Conservation (phyloP, 768 basidiomycete species). For the Pholiota microspora region DNA sequence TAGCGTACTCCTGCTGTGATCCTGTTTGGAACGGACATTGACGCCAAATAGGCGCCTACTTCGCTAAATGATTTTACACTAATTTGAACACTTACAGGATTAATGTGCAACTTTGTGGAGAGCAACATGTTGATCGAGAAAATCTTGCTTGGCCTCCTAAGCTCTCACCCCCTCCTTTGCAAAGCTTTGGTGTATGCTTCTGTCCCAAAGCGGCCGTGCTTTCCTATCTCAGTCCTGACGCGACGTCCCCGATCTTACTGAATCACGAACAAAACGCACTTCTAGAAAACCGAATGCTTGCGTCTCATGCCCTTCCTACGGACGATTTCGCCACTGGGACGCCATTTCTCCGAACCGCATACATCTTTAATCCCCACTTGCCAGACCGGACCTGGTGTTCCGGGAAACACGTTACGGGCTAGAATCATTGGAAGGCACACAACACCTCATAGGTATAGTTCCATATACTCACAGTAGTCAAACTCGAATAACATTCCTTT, state of each 20-base stretch:
- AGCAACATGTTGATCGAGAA: neutral
- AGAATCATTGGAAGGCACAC: conserved; percentile 11
- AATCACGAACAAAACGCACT: neutral
- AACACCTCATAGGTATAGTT: neutral
- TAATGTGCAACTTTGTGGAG: neutral
- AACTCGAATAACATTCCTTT: neutral
- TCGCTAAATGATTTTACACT: neutral
- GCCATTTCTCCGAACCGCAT: neutral
- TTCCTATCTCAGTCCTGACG: neutral
- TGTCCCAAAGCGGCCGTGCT: neutral
- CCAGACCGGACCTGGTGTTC: conserved; percentile 1
- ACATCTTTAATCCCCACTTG: neutral
- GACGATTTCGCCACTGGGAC: neutral
- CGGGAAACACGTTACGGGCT: conserved; percentile 16
- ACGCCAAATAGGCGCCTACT: neutral
- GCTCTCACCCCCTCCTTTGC: neutral
- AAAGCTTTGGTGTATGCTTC: neutral
- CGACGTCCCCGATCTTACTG: neutral
- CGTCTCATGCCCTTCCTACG: neutral
- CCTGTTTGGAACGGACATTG: neutral
- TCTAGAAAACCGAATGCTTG: neutral
- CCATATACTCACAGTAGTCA: neutral
- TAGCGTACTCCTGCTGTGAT: no score
- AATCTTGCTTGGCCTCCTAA: neutral
- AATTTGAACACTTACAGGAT: neutral